Evolutionary conservation across 2,329 filamentous ascomycete genomes (phyloP).

Genomic region (Arthrinium phaeospermum): DNA sequence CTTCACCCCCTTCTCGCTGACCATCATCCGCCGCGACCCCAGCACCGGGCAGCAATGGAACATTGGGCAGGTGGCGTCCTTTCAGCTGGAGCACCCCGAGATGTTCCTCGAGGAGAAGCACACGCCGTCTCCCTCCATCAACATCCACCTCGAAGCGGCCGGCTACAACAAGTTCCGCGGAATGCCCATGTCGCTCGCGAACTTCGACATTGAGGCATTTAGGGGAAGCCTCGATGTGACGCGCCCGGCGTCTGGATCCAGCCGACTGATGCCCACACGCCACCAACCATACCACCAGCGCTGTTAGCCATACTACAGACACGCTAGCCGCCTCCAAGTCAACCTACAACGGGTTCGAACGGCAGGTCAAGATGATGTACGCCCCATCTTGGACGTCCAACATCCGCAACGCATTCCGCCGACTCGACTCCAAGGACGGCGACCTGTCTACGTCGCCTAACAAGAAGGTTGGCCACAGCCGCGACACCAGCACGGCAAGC

Average conservation of each 20-base stretch:
- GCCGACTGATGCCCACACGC: constrained; percentile 20
- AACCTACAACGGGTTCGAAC: constrained; percentile 50
- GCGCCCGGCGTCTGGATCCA: constrained; percentile 32
- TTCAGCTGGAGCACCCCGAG: constrained; percentile 50
- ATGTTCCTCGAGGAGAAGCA: constrained; percentile 37
- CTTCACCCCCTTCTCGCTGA: constrained; percentile 58
- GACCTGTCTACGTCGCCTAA: constrained; percentile 35
- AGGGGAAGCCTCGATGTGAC: constrained; percentile 25
- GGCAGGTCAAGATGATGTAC: constrained; percentile 65
- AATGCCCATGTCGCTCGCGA: constrained; percentile 43
- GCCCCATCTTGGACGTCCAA: constrained; percentile 55
- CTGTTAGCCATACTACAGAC: constrained; percentile 10
- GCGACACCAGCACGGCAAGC: constrained; percentile 36
- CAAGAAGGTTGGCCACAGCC: constrained; percentile 33
- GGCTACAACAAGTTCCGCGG: constrained; percentile 64
- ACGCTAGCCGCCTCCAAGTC: constrained; percentile 21
- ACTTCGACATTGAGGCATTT: constrained; percentile 22
- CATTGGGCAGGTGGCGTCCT: constrained; percentile 68
- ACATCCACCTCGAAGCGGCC: constrained; percentile 58
- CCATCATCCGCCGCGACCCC: constrained; percentile 76
- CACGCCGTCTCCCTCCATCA: constrained; percentile 49
- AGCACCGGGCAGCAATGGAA: constrained; percentile 76
- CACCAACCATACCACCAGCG: constrained; percentile 23
- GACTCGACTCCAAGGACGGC: constrained; percentile 37
- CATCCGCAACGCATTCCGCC: constrained; percentile 52